Conservation (phyloP, 495 filamentous ascomycete species). For the Podospora pseudopauciseta region DNA sequence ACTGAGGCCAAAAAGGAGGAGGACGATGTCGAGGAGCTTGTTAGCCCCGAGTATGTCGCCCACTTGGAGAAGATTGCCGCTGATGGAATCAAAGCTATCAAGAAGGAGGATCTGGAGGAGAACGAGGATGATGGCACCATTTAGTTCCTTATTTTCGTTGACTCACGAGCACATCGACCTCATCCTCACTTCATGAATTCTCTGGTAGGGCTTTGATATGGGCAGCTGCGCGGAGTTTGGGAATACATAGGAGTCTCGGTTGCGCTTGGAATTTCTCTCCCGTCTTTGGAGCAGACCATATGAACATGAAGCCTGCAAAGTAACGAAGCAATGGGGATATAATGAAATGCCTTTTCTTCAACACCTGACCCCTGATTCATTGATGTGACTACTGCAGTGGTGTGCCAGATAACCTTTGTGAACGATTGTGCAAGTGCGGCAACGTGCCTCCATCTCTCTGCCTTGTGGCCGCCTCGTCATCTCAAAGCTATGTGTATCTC, state of each 20-base stretch:
- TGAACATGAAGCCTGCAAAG: not conserved
- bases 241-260: not conserved
- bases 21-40: not conserved
- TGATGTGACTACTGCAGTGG: not conserved
- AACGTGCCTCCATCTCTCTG: not conserved
- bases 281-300: not conserved
- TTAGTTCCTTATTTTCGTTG: not conserved
- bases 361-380: not conserved
- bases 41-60: not conserved
- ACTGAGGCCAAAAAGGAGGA: not conserved
- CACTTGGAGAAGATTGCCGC: not conserved
- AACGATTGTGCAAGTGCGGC: not conserved
- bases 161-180: not conserved
- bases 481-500: too few species aligned
- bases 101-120: not conserved
- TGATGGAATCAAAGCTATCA: not conserved
- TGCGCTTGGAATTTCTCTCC: not conserved
- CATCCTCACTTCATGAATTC: not conserved
- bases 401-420: not conserved
- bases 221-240: not conserved
- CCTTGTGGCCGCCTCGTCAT: too few species aligned
- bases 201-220: not conserved
- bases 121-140: not conserved
- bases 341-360: not conserved
- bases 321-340: not conserved